Percentiles rank a stretch among this genome's conserved stretches.
These are phyloP conservation scores for Jaapia argillacea DNA, from an alignment of 768 basidiomycete species.

Conservation along the genomic window DNA sequence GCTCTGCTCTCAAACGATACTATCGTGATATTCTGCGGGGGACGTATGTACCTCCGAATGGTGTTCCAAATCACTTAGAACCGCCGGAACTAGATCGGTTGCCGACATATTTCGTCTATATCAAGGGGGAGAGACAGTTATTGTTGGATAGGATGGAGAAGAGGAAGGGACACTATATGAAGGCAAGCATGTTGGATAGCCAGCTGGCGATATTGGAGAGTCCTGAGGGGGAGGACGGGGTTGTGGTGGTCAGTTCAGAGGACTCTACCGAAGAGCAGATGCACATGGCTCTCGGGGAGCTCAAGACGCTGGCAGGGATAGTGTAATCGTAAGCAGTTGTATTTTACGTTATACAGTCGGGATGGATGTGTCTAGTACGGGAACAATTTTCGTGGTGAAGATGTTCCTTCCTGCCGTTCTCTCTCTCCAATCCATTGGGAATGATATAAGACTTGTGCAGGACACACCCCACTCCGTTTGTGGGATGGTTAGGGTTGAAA, in stretches of 20 bases:
- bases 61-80: constrained; percentile 14
- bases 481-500: too few relatives aligned
- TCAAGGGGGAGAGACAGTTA: constrained; percentile 47
- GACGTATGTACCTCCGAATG: constrained; percentile 10
- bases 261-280: constrained; percentile 50
- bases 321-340: not conserved
- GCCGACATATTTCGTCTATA: constrained; percentile 74
- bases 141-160: constrained; percentile 54
- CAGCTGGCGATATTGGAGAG: constrained; percentile 65
- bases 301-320: constrained; percentile 17
- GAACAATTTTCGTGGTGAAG: too few relatives aligned
- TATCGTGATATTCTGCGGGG: constrained; percentile 84
- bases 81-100: constrained; percentile 23
- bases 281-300: constrained; percentile 28
- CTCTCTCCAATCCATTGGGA: too few relatives aligned
- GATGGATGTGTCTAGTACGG: too few relatives aligned
- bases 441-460: too few relatives aligned
- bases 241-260: constrained; percentile 50
- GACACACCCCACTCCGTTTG: too few relatives aligned
- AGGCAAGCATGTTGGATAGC: constrained; percentile 69
- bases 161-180: constrained; percentile 76
- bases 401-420: too few relatives aligned
- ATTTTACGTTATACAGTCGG: too few relatives aligned
- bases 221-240: constrained; percentile 57
- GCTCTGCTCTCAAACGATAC: constrained; percentile 71